Base-by-base conservation (phyloP, 768 basidiomycete species). In the Pulveroboletus sp. region DNA sequence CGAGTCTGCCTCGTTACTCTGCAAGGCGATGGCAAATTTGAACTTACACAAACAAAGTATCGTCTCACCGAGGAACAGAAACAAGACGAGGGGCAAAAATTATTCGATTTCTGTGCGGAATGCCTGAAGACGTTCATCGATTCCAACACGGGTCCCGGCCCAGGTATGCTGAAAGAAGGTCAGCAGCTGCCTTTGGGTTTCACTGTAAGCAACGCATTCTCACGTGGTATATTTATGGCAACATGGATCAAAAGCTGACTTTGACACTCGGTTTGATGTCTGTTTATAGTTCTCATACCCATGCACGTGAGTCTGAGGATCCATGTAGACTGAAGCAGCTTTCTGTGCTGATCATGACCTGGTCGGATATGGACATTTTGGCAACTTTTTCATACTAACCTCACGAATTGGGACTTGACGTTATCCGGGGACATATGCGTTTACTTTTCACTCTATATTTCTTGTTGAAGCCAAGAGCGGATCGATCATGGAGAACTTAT, bases 101-200 rank as follows among this genome's bases (percentile, higher is more conserved):
- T 99, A 45, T 97, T 99, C 58, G 96, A 99, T 71, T 99, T 99
- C 63, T 98, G 95, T 65, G 96, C 92, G 0, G 86, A 95, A 65
- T 96, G 89, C 65, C 71, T 98, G 51, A 87, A 89, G 68, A 83
- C 80, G 7, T 99, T 98, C 69, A 77, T 97, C 56, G 80, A 85
- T 27, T 83, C 85, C 15, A 89, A 90, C 46, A 70, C 83, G 14
- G 75, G 73, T 11, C 62, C 77, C 43, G 81, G 77, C 9, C 69
- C 71, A 3, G 70, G 82, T 35, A 57, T 72, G 44, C 55, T 81
- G 28, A 71, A 75, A 59, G 71, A 75, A 15, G 84, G 80, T 2
- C 73, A 79, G 47, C 71, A 73, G 14, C 68, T 99, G 2, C 88
- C 93, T 9, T 76, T 98, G 12, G 95, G 95, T 21, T 98, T 97